These are phyloP conservation scores for Malus orientalis DNA, from an alignment of 306 rosid genomes.

Conservation along the genomic window DNA sequence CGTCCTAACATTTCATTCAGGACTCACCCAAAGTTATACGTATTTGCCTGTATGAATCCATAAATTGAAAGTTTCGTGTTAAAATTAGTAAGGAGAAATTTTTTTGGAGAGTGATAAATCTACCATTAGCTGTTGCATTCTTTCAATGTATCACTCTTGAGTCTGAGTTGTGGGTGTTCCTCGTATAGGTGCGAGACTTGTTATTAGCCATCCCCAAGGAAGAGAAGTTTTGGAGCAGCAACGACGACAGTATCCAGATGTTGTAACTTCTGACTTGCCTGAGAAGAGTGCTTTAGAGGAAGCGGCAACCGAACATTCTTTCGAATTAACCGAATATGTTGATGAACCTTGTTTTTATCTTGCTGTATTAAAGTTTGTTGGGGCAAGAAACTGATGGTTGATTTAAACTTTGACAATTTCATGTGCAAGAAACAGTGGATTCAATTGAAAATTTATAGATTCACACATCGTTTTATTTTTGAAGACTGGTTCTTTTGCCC, in stretches of 20 bases:
- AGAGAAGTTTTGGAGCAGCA: conserved; percentile 55
- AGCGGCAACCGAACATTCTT: conserved; percentile 54
- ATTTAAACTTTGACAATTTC: background rate
- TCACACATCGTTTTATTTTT: background rate
- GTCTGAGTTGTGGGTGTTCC: background rate
- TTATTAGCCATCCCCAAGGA: conserved; percentile 83
- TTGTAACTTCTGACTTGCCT: conserved; percentile 64
- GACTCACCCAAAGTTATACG: background rate
- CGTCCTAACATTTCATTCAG: background rate
- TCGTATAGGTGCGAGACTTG: conserved; percentile 62
- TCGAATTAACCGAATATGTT: conserved; percentile 53
- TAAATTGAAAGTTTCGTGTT: background rate
- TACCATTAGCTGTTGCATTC: background rate
- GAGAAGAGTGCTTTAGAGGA: conserved; percentile 43
- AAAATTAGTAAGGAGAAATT: background rate
- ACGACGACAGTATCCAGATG: conserved; percentile 43
- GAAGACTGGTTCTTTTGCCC: background rate
- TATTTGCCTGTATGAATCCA: background rate
- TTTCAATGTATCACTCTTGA: background rate
- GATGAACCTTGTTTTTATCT: conserved; percentile 62
- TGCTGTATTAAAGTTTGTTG: conserved; percentile 49
- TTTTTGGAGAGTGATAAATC: background rate
- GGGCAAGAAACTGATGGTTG: conserved; percentile 3
- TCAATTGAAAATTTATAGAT: background rate
- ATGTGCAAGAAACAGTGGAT: background rate